A percentile compares a stretch with the other conserved stretches of the same genome.
Evolutionary conservation across 2,329 filamentous ascomycete genomes (phyloP).

Genomic region (Lecanoromycetidae sp.): DNA sequence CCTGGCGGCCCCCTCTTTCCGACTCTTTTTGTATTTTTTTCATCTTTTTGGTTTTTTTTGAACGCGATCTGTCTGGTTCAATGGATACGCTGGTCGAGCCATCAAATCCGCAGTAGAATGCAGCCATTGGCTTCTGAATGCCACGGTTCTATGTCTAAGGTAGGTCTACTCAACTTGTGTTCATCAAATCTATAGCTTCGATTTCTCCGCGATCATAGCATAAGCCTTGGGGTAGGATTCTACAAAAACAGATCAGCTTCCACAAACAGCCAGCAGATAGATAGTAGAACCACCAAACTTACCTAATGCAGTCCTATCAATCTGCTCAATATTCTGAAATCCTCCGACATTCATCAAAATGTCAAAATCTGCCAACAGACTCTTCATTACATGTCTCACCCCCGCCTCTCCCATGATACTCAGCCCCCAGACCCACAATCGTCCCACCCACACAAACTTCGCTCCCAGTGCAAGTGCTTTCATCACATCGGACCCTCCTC

Average conservation of each 20-base stretch:
- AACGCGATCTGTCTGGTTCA: no score
- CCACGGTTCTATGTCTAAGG: no score
- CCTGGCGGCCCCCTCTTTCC: no score
- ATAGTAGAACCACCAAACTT: conserved; percentile 9
- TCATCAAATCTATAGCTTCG: conserved; percentile 18
- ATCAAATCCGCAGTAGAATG: no score
- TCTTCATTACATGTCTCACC: conserved; percentile 50
- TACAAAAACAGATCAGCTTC: conserved; percentile 5
- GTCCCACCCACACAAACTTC: conserved; percentile 49
- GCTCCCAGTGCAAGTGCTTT: conserved; percentile 51
- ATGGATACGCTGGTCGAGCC: no score
- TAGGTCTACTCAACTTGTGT: no score
- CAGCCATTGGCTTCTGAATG: no score
- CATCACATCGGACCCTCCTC: conserved; percentile 45
- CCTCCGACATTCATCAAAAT: conserved; percentile 50
- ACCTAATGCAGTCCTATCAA: conserved; percentile 33
- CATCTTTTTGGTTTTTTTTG: no score
- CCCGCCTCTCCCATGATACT: conserved; percentile 49
- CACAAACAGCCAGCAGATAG: neutral
- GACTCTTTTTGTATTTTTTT: no score
- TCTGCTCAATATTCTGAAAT: conserved; percentile 41
- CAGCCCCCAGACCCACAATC: conserved; percentile 49
- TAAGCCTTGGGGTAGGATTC: conserved; percentile 35
- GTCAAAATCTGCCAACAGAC: conserved; percentile 50
- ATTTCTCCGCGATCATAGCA: conserved; percentile 28